Conservation (phyloP, 352 stramenopile species). For the Phytopythium cucurbitacearum region DNA sequence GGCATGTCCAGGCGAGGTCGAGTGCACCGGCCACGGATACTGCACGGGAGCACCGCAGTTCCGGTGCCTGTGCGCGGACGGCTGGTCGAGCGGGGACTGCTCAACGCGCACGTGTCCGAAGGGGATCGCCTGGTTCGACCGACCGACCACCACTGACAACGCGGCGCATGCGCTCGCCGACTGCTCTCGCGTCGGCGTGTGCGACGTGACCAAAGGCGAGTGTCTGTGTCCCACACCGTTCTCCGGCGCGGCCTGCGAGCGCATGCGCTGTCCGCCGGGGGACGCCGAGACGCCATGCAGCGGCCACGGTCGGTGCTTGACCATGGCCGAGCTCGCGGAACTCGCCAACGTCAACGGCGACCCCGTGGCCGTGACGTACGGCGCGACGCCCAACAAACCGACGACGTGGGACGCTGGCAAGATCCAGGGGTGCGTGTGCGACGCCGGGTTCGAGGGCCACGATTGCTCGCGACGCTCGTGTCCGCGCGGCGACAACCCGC, state of each 20-base stretch:
- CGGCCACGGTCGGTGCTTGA: slow-evolving; percentile 62
- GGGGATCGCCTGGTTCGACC: slow-evolving; percentile 69
- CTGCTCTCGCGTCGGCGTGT: slow-evolving; percentile 71
- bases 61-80: slow-evolving; percentile 55
- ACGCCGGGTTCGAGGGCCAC: slow-evolving; percentile 77
- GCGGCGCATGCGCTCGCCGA: slow-evolving; percentile 38
- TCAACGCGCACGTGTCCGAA: slow-evolving; percentile 59
- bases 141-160: slow-evolving; percentile 42
- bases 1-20: slow-evolving; percentile 49
- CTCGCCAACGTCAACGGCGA: slow-evolving; percentile 47
- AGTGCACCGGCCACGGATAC: slow-evolving; percentile 72
- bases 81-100: slow-evolving; percentile 65
- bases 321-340: slow-evolving; percentile 56
- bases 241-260: slow-evolving; percentile 62
- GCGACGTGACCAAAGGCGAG: slow-evolving; percentile 52
- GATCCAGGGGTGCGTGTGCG: slow-evolving; percentile 87
- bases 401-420: slow-evolving; percentile 85
- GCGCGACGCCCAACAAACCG: slow-evolving; percentile 57
- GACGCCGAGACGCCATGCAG: slow-evolving; percentile 44
- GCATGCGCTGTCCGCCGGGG: slow-evolving; percentile 61
- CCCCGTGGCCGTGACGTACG: slow-evolving; percentile 52
- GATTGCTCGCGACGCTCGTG: slow-evolving; percentile 74
- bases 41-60: slow-evolving; percentile 66
- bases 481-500: slow-evolving; percentile 63
- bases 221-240: slow-evolving; percentile 63